Base-by-base conservation (phyloP, 257 asterid species). In the Striga asiatica region DNA sequence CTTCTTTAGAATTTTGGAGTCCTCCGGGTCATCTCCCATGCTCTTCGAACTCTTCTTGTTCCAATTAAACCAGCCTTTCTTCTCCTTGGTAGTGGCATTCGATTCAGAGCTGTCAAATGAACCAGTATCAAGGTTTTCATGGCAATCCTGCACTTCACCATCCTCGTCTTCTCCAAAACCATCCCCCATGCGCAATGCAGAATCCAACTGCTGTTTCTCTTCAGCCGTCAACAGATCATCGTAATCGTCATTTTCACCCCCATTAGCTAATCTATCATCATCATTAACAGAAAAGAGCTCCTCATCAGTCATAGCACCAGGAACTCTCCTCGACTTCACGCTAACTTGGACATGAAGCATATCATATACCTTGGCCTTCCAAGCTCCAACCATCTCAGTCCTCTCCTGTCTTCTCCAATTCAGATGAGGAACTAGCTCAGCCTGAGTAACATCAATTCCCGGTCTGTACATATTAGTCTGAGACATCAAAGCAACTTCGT, bases 381-480 rank as follows among this genome's bases (percentile, higher is more conserved):
- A 92, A 18, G 86, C 62, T 24, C 99, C 99, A 65, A 92, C 93
- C 82, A 77, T 76, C 79, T 92, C 99, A 21, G 88, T 76, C 78
- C 94, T 79, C 68, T 88, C 97, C 74, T 84, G 95, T 53, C 97
- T 80, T 77, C 99, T 84, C 99, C 97, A 92, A 73, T 83, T 92
- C 77, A 85, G 65, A 68, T 82, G 94, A 6, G 94, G 94, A 64
- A 83, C 70, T 58, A 92, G 99, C 66, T 92, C 97, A 23, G 97
- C 99, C 75, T 82, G 94, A 48, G 99, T 88, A 22, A 92, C 97
- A 76, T 92, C 99, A 61, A 92, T 88, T 65, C 99, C 99, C 2
- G 99, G 97, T 71, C 99, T 81, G 65, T 88, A 88, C 95, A 92
- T 92, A 71, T 92, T 92, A 39, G 97, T 92, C 76, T 88, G 97